Conservation (phyloP, 2,329 filamentous ascomycete species). For the Acephala macrosclerotiorum region DNA sequence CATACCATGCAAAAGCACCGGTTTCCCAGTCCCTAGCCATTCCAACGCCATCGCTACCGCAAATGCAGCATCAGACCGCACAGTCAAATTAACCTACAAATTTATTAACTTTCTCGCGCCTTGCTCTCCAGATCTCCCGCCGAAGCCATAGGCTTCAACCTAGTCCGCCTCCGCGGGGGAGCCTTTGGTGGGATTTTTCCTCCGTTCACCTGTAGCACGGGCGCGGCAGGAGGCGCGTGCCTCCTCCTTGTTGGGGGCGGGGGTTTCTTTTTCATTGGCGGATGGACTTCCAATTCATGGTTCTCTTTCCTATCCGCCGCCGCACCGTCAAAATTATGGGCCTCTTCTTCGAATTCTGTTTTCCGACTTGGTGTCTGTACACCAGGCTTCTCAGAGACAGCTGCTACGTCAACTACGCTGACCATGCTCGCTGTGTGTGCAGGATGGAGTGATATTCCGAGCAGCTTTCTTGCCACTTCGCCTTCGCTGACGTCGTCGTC, state of each 20-base stretch:
- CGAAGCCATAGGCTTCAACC: slow-evolving; percentile 38
- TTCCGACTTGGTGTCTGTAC: slow-evolving; percentile 80
- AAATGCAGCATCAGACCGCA: slow-evolving; percentile 3
- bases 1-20: slow-evolving; percentile 1
- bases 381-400: slow-evolving; percentile 82
- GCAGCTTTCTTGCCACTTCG: slow-evolving; percentile 62
- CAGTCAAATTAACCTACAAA: background rate
- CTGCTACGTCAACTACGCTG: slow-evolving; percentile 80
- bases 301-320: slow-evolving; percentile 27
- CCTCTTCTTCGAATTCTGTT: slow-evolving; percentile 42
- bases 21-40: background rate
- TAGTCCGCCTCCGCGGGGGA: slow-evolving; percentile 43
- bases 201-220: slow-evolving; percentile 33
- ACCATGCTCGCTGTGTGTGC: slow-evolving; percentile 73
- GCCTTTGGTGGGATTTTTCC: slow-evolving; percentile 44
- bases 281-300: slow-evolving; percentile 21
- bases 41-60: slow-evolving; percentile 23
- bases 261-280: slow-evolving; percentile 27
- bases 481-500: slow-evolving; percentile 50
- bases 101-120: background rate
- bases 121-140: slow-evolving; percentile 21
- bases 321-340: slow-evolving; percentile 36
- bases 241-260: slow-evolving; percentile 34
- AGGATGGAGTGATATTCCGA: slow-evolving; percentile 76
- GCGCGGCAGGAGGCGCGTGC: slow-evolving; percentile 39